phyloP scores from a whole-genome alignment of 257 asterid genomes.

The Lycium ferocissimum region DNA sequence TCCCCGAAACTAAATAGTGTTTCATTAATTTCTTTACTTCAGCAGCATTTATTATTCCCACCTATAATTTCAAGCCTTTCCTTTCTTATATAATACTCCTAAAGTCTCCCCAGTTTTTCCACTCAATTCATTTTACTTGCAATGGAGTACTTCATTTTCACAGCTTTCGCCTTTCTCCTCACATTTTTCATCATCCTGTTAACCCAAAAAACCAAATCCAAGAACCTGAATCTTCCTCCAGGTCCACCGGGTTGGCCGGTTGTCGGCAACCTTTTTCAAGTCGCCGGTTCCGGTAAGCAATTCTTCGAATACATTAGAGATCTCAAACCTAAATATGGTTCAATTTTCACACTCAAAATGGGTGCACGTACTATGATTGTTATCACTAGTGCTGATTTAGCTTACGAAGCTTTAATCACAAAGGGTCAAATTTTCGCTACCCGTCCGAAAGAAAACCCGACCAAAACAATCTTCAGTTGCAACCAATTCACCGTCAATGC shows the following conservation, averaged over 20 bases:
- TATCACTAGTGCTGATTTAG: constrained; percentile 60
- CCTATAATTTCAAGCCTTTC: constrained; percentile 53
- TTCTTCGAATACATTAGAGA: constrained; percentile 75
- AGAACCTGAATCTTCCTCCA: constrained; percentile 74
- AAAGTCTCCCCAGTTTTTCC: too few species aligned
- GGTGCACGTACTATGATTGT: constrained; percentile 86
- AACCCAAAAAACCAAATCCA: constrained; percentile 52
- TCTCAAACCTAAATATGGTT: constrained; percentile 67
- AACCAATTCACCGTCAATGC: constrained; percentile 89
- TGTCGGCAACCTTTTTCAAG: constrained; percentile 89
- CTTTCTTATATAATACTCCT: constrained; percentile 32
- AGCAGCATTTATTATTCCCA: constrained; percentile 43
- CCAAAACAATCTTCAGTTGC: constrained; percentile 81
- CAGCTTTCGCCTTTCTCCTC: constrained; percentile 59
- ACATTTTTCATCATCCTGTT: constrained; percentile 57
- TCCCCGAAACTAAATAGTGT: too few species aligned
- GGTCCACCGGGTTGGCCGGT: constrained; percentile 94
- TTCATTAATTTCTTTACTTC: not conserved
- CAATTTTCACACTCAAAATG: constrained; percentile 78
- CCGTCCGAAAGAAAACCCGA: constrained; percentile 85
- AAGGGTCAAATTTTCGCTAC: constrained; percentile 79
- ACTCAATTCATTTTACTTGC: not conserved
- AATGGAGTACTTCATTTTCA: constrained; percentile 49
- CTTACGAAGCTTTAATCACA: constrained; percentile 65
- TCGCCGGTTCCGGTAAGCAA: constrained; percentile 80